Evolutionary conservation across 208 protist genomes (phyloP).

Genomic region (Trypanosomatidae sp.): DNA sequence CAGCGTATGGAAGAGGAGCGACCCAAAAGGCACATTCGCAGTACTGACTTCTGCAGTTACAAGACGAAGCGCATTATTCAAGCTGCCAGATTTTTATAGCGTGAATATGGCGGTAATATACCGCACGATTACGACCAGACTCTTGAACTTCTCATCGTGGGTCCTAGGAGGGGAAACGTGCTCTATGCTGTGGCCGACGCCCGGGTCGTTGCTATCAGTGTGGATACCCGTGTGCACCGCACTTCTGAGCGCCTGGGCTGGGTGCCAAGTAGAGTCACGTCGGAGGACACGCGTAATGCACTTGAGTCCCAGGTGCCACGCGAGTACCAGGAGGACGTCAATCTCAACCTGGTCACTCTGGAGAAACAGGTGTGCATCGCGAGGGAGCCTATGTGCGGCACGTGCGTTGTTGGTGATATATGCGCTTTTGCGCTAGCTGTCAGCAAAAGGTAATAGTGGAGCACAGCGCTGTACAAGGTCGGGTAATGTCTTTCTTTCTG

Average conservation of each 20-base stretch:
- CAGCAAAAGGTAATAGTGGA: background rate
- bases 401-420: conserved; percentile 45
- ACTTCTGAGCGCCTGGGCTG: conserved; percentile 87
- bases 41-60: conserved; percentile 84
- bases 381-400: conserved; percentile 50
- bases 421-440: conserved; percentile 45
- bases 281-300: conserved; percentile 89
- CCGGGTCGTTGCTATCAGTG: conserved; percentile 83
- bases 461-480: background rate
- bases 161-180: conserved; percentile 93
- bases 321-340: conserved; percentile 82
- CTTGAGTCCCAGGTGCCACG: conserved; percentile 92
- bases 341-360: conserved; percentile 90
- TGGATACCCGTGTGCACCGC: conserved; percentile 95
- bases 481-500: background rate
- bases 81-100: conserved; percentile 49
- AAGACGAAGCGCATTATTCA: conserved; percentile 86
- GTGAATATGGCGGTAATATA: conserved; percentile 61
- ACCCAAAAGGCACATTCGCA: conserved; percentile 69
- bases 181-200: conserved; percentile 62
- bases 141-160: conserved; percentile 88
- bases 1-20: conserved; percentile 28
- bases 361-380: conserved; percentile 90
- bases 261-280: conserved; percentile 66
- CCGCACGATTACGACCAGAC: conserved; percentile 63